Evolutionary conservation across 2,329 filamentous ascomycete genomes (phyloP).

Genomic region (Aquanectria penicillioides): DNA sequence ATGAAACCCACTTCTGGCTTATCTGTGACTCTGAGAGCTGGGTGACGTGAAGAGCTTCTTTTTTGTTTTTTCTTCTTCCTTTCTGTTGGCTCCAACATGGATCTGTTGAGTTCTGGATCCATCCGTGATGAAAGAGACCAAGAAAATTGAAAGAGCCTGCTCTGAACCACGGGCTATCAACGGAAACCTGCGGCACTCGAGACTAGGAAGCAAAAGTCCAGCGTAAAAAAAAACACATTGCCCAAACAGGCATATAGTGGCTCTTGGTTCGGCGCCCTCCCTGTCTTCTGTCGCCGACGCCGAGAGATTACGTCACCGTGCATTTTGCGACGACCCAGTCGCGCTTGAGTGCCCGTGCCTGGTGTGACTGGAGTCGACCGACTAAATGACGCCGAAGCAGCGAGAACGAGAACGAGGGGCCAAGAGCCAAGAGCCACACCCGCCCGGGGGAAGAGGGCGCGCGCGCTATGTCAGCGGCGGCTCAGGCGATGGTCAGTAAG

Average conservation of each 20-base stretch:
- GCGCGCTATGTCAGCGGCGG: too few species aligned
- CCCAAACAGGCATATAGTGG: not conserved
- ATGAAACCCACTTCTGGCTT: not conserved
- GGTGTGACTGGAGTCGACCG: too few species aligned
- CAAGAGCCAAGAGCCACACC: too few species aligned
- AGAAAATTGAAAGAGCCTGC: too few species aligned
- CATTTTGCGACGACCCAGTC: too few species aligned
- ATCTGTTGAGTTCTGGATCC: too few species aligned
- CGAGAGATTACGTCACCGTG: conserved; percentile 39
- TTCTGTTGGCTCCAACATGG: too few species aligned
- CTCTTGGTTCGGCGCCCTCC: not conserved
- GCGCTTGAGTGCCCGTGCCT: not conserved
- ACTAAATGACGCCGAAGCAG: too few species aligned
- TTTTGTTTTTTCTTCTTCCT: too few species aligned
- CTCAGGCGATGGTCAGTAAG: not conserved
- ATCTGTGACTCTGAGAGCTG: not conserved
- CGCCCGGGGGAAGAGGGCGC: too few species aligned
- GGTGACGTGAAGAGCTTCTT: conserved; percentile 20
- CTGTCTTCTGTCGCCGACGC: conserved; percentile 19
- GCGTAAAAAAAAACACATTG: not conserved
- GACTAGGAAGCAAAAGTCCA: not conserved
- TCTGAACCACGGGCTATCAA: conserved; percentile 23
- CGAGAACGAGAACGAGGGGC: too few species aligned
- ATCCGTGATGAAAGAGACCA: too few species aligned
- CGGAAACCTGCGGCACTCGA: conserved; percentile 30